Base-by-base conservation (phyloP, 2,329 filamentous ascomycete genomes). In the Botrytis tulipae region DNA sequence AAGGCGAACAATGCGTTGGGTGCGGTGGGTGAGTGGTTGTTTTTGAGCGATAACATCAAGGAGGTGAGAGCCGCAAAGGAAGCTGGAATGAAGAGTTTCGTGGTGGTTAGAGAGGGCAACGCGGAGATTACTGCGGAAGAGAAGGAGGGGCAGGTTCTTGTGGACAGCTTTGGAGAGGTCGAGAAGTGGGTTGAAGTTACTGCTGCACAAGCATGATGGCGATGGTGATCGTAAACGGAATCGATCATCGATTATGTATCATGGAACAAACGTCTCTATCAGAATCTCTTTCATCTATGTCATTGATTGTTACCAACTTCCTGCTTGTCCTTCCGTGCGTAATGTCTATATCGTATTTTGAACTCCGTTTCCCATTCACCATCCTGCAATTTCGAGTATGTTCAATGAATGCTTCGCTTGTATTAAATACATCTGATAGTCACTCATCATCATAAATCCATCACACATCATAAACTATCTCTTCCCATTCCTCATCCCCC, bases 1-100 rank as follows among this genome's bases (percentile, higher is more conserved):
- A 40, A n/a, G 12, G 65, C 44, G 60, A 51, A 51, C 62, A 69
- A 71, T 62, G 81, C 88, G 25, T 83, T 85, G 48, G 83, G 86
- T 73, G 78, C 83, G 68, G 81, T 86, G 29, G 82, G 81, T 18
- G 84, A 87, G 73, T 92, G 92, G 84, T 84, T 94, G n/a, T 96
- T 96, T 81, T 83, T 95, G 75, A 95, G 92, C 79, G 93, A 96
- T 83, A 94, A 94, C 79, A 86, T 93, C 63, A 88, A 87, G 79
- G 90, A 92, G 82, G 89, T 92, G 51, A 85, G 87, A 70, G 90
- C 90, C 66, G 90, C 90, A 60, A 85, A 85, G 75, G 83, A 82
- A 73, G 88, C 89, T 18, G 90, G 90, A n/a, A 89, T 92, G 87
- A 84, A 86, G 78, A 87, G 88, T 78, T 82, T 88, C 71, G 85